A percentile compares a stretch with the other conserved stretches of the same genome.
Evolutionary conservation across 768 basidiomycete species (phyloP).

Genomic region (Mycena galopus): DNA sequence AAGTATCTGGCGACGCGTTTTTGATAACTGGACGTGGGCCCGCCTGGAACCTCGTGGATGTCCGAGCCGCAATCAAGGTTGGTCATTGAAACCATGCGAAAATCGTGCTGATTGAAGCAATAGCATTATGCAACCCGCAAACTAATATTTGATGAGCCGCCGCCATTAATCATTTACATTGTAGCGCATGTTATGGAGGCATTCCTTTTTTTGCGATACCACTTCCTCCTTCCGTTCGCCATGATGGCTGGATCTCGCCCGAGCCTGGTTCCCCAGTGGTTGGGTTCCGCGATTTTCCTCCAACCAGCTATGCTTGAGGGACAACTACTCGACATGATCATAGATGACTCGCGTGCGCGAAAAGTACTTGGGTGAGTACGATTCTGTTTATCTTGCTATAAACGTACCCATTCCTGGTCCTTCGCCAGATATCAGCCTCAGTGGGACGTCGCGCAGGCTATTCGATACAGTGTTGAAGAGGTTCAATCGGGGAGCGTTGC

Average conservation of each 20-base stretch:
- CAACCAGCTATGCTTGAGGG: constrained; percentile 48
- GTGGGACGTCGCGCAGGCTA: constrained; percentile 47
- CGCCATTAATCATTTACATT: constrained; percentile 46
- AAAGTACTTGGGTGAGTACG: background rate
- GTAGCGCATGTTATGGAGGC: constrained; percentile 48
- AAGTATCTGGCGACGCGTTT: constrained; percentile 49
- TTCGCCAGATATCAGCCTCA: too few species aligned
- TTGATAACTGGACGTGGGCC: constrained; percentile 49
- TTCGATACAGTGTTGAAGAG: constrained; percentile 50
- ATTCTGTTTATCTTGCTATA: background rate
- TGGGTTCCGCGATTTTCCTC: constrained; percentile 46
- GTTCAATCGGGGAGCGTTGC: constrained; percentile 44
- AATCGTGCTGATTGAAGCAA: background rate
- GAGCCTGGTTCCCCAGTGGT: constrained; percentile 44
- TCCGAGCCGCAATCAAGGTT: constrained; percentile 49
- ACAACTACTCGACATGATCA: constrained; percentile 41
- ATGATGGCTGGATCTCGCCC: constrained; percentile 36
- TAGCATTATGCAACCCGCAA: constrained; percentile 47
- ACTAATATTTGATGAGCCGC: constrained; percentile 44
- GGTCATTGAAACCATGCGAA: background rate
- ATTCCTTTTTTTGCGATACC: constrained; percentile 48
- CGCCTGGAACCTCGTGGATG: constrained; percentile 46
- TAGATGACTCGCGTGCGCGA: background rate
- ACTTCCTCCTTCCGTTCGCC: constrained; percentile 40
- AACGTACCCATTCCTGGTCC: background rate